phyloP scores from a whole-genome alignment of 371 early-diverging fungal species.

The Mucor piriformis region DNA sequence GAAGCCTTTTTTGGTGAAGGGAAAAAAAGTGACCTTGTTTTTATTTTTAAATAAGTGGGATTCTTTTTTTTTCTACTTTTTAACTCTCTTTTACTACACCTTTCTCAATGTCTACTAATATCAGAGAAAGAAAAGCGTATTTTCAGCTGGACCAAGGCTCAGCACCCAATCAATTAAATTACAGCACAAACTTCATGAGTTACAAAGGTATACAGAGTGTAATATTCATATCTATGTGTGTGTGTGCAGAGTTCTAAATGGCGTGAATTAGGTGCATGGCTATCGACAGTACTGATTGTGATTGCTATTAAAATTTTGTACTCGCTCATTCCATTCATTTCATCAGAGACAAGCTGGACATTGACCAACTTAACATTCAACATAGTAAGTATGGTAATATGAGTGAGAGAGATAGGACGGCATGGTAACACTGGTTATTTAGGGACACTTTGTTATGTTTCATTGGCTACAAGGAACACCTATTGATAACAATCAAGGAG shows the following conservation, averaged over 20 bases:
- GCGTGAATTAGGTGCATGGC: constrained; percentile 79
- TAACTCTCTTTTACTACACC: not conserved
- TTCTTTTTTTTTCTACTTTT: not conserved
- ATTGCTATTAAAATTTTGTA: constrained; percentile 73
- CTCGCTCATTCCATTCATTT: constrained; percentile 86
- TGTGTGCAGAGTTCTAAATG: not conserved
- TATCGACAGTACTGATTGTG: constrained; percentile 77
- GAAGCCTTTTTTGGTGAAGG: not conserved
- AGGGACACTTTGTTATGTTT: constrained; percentile 94
- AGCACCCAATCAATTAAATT: constrained; percentile 21
- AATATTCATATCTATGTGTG: not conserved
- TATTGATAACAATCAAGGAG: constrained; percentile 89
- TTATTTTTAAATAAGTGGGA: not conserved
- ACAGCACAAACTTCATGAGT: constrained; percentile 24
- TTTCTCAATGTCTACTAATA: constrained; percentile 6
- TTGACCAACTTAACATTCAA: constrained; percentile 91
- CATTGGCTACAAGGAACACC: constrained; percentile 95
- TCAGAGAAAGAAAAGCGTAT: constrained; percentile 14
- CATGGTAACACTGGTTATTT: constrained; percentile 1
- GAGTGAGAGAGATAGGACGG: too few relatives aligned
- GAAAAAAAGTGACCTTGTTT: not conserved
- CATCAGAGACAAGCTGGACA: constrained; percentile 92
- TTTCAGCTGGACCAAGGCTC: constrained; percentile 19
- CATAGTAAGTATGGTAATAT: constrained; percentile 55
- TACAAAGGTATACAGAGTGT: constrained; percentile 17